Base-by-base conservation (phyloP, 73 alveolate genomes). In the Tetrahymena thermophila region DNA sequence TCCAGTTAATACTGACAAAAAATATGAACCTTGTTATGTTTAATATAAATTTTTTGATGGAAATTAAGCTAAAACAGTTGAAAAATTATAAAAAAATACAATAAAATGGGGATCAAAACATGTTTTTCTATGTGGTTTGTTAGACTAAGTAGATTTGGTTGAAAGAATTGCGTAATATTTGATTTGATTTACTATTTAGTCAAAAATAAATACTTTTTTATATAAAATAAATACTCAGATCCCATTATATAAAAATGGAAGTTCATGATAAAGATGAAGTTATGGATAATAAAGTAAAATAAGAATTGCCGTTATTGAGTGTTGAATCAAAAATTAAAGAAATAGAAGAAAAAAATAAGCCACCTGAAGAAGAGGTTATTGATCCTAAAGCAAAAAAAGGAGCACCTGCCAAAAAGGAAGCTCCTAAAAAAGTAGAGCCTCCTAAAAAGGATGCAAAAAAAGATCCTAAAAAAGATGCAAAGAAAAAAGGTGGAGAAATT, bases 211-310 rank as follows among this genome's bases (percentile, higher is more conserved):
- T 28, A n/a, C 35, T n/a, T 28, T 71, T 25, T 8, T 1, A 23
- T 71, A 10, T 55, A 95, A 37, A 40, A 40, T 40, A 6, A 35
- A 43, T 85, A 35, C 38, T 43, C 25, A 58, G 50, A 10, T 84
- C 93, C 17, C 85, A 55, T 21, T 44, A 35, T 17, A 3, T 95
- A 31, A 43, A 50, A 23, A 85, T 95, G 83, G 97, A 95, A 89
- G 93, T 95, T 9, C 97, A 95, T 95, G 97, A 95, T 31, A 95
- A 95, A 56, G 97, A 95, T 95, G 97, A 95, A 44, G 37, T 95
- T 35, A 93, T 95, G 1, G 84, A 89, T 28, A 95, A 95, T 34
- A 94, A 95, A 55, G 40, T 95, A 15, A 95, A 95, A 93, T 85
- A 85, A 95, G 97, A 95, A 95, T 85, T 95, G 31, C 93, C 93